Base-by-base conservation (phyloP, 768 basidiomycete genomes). In the Leucocoprinus sp. region DNA sequence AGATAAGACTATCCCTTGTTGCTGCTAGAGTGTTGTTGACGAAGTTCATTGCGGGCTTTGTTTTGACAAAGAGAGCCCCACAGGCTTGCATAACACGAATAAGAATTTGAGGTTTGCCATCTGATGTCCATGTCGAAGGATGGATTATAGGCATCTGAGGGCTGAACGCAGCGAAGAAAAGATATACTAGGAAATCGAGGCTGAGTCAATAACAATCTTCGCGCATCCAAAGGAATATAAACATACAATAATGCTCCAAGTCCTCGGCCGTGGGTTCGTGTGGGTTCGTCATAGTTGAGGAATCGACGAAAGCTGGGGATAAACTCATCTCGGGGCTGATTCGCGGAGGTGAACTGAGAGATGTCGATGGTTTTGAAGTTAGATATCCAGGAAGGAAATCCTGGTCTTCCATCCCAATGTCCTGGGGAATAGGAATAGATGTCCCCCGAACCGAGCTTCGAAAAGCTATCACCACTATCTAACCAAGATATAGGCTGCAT, bases 31-130 rank as follows among this genome's bases (percentile, higher is more conserved):
- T 69, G 37, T 62, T 65, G 33, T 64, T 66, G 52, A 77, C 75
- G 60, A 76, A 82, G 33, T 61, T 61, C 44, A 61, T 52, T 2
- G 78, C 75, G 24, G 58, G 63, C n/a, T 62, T 61, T 8, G 69
- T 76, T 56, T 68, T 74, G 38, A 70, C 71, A 57, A 74, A 78
- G 42, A 77, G 63, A 19, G 74, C 84, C 48, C 76, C 83, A 58
- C 73, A 80, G 17, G 73, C 78, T 58, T 74, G 73, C 77, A 78
- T 78, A 18, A 71, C 69, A 15, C 64, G 70, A 36, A 78, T 56
- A 31, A 78, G 72, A 51, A 76, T 64, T 4, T 64, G 67, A 26
- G 71, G 75, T 49, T 75, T 76, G 26, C 59, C 64, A 21, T 68
- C 72, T 54, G 63, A 53, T 22, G 61, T 69, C 68, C 75, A 77